A percentile compares a stretch with the other conserved stretches of the same genome.
These are phyloP conservation scores for Aspergillus sp. DNA, from an alignment of 2,329 filamentous ascomycete genomes.

Conservation along the genomic window DNA sequence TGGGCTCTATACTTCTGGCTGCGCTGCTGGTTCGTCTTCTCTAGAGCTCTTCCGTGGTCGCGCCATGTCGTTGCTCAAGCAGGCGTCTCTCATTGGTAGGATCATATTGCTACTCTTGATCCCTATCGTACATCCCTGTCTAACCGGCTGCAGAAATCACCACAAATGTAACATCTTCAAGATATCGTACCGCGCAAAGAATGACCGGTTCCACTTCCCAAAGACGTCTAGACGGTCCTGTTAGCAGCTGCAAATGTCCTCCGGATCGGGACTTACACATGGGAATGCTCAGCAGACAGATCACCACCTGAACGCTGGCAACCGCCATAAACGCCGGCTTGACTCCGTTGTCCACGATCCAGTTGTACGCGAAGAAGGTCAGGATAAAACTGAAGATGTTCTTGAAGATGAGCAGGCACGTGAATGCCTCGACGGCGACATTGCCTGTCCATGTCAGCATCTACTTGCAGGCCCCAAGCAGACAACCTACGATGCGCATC, in stretches of 20 bases:
- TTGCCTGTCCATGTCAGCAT: slow-evolving; percentile 45
- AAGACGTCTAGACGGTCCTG: slow-evolving; percentile 52
- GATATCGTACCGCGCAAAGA: slow-evolving; percentile 66
- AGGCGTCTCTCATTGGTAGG: no score
- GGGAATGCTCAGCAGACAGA: slow-evolving; percentile 67
- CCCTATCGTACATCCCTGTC: no score
- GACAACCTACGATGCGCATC: slow-evolving; percentile 70
- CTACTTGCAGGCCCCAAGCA: no score
- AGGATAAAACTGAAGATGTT: slow-evolving; percentile 84
- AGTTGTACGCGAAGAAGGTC: slow-evolving; percentile 75
- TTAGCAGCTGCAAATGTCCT: slow-evolving; percentile 2
- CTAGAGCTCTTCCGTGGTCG: no score
- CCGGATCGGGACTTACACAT: slow-evolving; percentile 57
- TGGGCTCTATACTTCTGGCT: no score
- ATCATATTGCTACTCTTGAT: no score
- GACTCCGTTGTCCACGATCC: slow-evolving; percentile 57
- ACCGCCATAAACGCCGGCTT: slow-evolving; percentile 58
- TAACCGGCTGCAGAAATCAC: slow-evolving; percentile 7
- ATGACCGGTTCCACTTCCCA: slow-evolving; percentile 67
- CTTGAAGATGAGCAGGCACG: slow-evolving; percentile 84
- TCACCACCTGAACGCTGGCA: slow-evolving; percentile 63
- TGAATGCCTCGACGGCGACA: slow-evolving; percentile 79
- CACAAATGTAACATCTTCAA: slow-evolving; percentile 39
- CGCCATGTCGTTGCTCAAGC: no score
- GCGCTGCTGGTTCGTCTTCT: no score